Evolutionary conservation across 2,329 filamentous ascomycete genomes (phyloP).

Genomic region (Fusarium caatingaense): DNA sequence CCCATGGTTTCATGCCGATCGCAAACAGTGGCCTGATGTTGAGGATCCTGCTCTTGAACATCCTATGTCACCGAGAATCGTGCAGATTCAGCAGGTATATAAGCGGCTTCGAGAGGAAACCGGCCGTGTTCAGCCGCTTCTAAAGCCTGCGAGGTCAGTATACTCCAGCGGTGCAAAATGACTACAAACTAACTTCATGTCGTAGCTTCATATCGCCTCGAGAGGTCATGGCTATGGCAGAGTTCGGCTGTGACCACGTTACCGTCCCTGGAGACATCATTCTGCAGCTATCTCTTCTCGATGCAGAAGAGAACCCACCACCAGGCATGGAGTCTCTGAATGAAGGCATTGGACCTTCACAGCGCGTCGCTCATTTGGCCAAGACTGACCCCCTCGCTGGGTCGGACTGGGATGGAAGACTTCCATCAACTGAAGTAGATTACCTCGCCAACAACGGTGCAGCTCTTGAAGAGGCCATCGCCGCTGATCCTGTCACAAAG

Average conservation of each 20-base stretch:
- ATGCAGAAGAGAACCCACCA: not conserved
- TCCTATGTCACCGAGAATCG: conserved; percentile 11
- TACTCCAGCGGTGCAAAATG: rapidly evolving
- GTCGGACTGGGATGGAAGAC: not conserved
- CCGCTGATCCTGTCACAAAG: not conserved
- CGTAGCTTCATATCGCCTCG: not conserved
- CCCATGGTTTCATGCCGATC: conserved; percentile 2
- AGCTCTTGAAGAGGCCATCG: not conserved
- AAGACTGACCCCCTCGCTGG: not conserved
- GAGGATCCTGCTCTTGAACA: conserved; percentile 16
- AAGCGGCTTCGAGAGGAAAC: not conserved
- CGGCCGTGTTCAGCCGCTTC: not conserved
- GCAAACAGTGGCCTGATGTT: conserved; percentile 3
- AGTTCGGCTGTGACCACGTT: conserved; percentile 2
- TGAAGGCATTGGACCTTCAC: not conserved
- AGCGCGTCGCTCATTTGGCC: not conserved
- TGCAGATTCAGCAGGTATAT: not conserved
- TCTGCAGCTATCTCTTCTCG: not conserved
- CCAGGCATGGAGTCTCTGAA: not conserved
- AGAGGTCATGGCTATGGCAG: conserved; percentile 7
- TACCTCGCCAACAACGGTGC: not conserved
- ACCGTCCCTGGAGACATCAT: conserved; percentile 5
- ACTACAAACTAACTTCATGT: rapidly evolving
- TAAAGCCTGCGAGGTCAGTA: conserved; percentile 10
- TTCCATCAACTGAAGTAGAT: not conserved